phyloP scores from a whole-genome alignment of 768 basidiomycete genomes.

The Sporobolomyces roseus region DNA sequence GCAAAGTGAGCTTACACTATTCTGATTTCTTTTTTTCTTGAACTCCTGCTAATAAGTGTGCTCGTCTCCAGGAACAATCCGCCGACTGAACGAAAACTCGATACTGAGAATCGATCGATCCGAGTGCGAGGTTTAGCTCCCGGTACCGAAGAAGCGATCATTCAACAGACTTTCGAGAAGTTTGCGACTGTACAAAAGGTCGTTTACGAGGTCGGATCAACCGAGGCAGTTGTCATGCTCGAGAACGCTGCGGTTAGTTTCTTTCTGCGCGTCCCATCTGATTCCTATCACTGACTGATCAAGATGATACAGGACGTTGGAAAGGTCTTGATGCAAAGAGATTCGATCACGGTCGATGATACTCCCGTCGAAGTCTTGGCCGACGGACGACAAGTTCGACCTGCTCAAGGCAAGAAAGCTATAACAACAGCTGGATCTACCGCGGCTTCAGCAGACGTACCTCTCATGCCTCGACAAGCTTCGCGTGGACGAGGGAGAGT shows the following conservation, averaged over 20 bases:
- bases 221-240: conserved; percentile 53
- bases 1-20: conserved; percentile 53
- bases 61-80: neutral
- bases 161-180: conserved; percentile 87
- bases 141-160: conserved; percentile 77
- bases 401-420: conserved; percentile 35
- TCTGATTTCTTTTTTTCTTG: neutral
- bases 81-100: conserved; percentile 55
- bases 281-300: neutral
- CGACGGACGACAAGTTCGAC: conserved; percentile 47
- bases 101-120: conserved; percentile 66
- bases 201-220: conserved; percentile 67
- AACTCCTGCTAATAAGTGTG: neutral
- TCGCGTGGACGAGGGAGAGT: conserved; percentile 24
- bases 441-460: neutral
- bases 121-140: conserved; percentile 70
- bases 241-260: conserved; percentile 51
- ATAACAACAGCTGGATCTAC: neutral
- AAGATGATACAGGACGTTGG: conserved; percentile 67
- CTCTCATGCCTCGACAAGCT: conserved; percentile 30
- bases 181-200: conserved; percentile 62
- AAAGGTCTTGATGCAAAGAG: conserved; percentile 65
- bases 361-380: conserved; percentile 61
- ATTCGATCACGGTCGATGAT: conserved; percentile 69
- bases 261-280: too few species aligned